phyloP scores from a whole-genome alignment of 768 basidiomycete species.

The Xerocomellus intermedius region DNA sequence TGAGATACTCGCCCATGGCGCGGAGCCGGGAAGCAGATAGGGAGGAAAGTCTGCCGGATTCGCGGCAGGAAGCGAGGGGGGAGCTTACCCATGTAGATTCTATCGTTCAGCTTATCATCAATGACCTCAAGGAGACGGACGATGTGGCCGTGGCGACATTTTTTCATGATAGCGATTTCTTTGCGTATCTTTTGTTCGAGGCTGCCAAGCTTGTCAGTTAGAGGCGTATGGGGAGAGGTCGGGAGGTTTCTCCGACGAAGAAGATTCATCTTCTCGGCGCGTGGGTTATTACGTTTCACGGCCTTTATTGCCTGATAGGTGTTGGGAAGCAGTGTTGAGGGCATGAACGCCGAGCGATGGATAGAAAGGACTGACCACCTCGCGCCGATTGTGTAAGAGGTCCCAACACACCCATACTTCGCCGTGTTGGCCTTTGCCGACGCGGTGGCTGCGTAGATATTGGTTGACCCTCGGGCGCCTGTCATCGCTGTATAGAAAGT shows the following conservation, averaged over 20 bases:
- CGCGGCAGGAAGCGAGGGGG: constrained; percentile 10
- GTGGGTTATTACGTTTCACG: constrained; percentile 69
- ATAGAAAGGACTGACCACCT: constrained; percentile 39
- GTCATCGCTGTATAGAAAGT: constrained; percentile 40
- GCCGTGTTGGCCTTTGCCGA: constrained; percentile 90
- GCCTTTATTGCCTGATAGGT: constrained; percentile 71
- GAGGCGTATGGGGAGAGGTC: constrained; percentile 44
- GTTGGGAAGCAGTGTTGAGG: constrained; percentile 8
- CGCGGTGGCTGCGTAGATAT: constrained; percentile 71
- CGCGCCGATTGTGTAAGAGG: constrained; percentile 45
- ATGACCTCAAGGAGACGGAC: constrained; percentile 92
- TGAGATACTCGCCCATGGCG: constrained; percentile 32
- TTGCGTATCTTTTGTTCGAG: constrained; percentile 83
- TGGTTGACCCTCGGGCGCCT: constrained; percentile 71
- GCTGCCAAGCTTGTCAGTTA: constrained; percentile 67
- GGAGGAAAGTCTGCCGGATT: constrained; percentile 14
- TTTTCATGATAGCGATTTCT: constrained; percentile 99
- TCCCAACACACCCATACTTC: constrained; percentile 77
- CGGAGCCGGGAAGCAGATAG: constrained; percentile 24
- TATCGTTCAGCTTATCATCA: constrained; percentile 83
- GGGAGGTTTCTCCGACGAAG: constrained; percentile 49
- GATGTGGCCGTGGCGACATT: constrained; percentile 85
- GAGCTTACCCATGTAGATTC: constrained; percentile 89
- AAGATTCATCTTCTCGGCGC: constrained; percentile 60
- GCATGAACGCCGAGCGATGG: constrained; percentile 4